Evolutionary conservation across 345 rosid species (phyloP).

Genomic region (Eucalyptus melliodora): DNA sequence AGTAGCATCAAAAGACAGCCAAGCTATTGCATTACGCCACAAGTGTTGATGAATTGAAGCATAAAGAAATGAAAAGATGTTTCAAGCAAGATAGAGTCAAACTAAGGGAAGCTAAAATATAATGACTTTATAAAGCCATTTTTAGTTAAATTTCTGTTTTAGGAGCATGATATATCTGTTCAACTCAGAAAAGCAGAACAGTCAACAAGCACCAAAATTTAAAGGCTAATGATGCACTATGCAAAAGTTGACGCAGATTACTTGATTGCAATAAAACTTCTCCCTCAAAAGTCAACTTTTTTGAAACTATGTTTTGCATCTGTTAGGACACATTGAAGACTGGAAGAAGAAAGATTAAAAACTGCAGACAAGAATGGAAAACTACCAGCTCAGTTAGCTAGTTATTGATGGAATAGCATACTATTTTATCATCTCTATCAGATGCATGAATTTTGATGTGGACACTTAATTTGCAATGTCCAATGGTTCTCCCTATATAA

Average conservation of each 20-base stretch:
- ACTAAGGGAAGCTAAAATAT: not conserved
- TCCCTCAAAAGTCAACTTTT: not conserved
- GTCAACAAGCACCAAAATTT: not conserved
- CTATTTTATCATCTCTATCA: not conserved
- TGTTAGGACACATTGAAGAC: not conserved
- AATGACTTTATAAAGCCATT: not conserved
- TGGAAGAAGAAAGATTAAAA: not conserved
- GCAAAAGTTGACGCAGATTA: not conserved
- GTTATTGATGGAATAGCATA: not conserved
- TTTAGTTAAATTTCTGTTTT: not conserved
- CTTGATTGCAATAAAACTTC: not conserved
- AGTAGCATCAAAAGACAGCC: not conserved
- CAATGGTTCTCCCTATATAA: not conserved
- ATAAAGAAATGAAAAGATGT: not conserved
- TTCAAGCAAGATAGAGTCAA: not conserved
- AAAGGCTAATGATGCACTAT: not conserved
- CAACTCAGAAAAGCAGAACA: not conserved
- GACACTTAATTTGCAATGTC: not conserved
- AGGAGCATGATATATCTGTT: not conserved
- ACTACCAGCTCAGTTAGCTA: not conserved
- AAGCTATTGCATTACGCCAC: not conserved
- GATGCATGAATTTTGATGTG: not conserved
- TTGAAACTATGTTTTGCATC: not conserved
- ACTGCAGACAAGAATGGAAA: not conserved
- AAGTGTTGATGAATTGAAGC: not conserved